Evolutionary conservation across 2,329 filamentous ascomycete genomes (phyloP).

Genomic region (Fusarium nurragi): DNA sequence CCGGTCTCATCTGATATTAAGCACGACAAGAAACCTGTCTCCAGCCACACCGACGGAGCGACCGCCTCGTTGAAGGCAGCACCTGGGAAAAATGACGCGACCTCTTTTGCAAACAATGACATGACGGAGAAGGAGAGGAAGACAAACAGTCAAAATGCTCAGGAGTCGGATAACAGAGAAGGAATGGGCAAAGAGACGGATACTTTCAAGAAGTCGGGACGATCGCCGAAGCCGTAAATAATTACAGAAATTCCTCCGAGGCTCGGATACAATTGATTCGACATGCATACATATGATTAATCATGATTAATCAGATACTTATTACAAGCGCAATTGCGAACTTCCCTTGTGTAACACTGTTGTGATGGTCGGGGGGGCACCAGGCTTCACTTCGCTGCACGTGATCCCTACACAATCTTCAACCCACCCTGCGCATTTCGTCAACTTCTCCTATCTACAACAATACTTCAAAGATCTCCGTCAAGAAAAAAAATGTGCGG

Average conservation of each 20-base stretch:
- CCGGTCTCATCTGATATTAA: constrained; percentile 10
- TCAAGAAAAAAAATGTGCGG: constrained; percentile 8
- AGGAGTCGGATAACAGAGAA: constrained; percentile 14
- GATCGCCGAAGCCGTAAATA: constrained; percentile 1
- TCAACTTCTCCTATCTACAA: not conserved
- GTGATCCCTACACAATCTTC: constrained; percentile 5
- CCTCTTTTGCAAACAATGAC: constrained; percentile 9
- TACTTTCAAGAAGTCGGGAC: constrained; percentile 17
- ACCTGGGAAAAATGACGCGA: constrained; percentile 11
- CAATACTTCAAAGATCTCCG: not conserved
- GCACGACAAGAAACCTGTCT: not conserved
- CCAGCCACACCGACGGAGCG: constrained; percentile 18
- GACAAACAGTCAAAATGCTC: constrained; percentile 17
- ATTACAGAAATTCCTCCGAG: fast-evolving
- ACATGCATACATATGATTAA: not conserved
- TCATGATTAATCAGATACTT: not conserved
- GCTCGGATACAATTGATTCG: fast-evolving
- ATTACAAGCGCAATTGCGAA: not conserved
- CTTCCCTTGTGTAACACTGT: not conserved
- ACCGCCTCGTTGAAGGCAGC: constrained; percentile 20
- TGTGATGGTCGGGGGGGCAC: not conserved
- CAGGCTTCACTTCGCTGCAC: not conserved
- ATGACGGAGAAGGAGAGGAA: constrained; percentile 16
- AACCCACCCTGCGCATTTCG: not conserved
- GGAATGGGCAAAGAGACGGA: not conserved